Evolutionary conservation across 768 basidiomycete genomes (phyloP).

Genomic region (Termitomyces sp.): DNA sequence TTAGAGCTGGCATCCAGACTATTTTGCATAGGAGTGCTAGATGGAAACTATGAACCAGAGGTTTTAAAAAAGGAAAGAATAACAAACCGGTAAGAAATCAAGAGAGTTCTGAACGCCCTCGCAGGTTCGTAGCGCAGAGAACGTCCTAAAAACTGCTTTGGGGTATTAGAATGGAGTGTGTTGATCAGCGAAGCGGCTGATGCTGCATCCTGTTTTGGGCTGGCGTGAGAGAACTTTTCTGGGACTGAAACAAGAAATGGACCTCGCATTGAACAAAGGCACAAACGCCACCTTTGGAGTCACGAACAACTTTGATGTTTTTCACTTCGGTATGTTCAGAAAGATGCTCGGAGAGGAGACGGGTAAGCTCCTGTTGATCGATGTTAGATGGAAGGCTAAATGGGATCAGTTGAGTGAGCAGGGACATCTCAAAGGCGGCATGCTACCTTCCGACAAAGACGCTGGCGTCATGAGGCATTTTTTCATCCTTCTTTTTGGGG

Average conservation of each 20-base stretch:
- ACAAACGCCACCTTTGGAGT: conserved; percentile 73
- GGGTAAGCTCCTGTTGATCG: conserved; percentile 56
- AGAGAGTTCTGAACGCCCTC: conserved; percentile 66
- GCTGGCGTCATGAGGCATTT: conserved; percentile 68
- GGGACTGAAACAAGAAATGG: conserved; percentile 10
- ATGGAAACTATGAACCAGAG: neutral
- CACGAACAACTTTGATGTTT: conserved; percentile 66
- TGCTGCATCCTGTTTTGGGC: conserved; percentile 44
- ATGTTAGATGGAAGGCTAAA: conserved; percentile 65
- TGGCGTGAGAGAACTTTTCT: conserved; percentile 1
- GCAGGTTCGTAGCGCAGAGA: conserved; percentile 74
- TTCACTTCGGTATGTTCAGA: conserved; percentile 61
- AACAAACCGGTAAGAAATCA: conserved; percentile 68
- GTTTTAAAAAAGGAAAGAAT: neutral
- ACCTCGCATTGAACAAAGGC: conserved; percentile 88
- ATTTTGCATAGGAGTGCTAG: conserved; percentile 33
- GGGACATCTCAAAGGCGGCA: neutral
- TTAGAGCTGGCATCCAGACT: conserved; percentile 10
- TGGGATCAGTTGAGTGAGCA: neutral
- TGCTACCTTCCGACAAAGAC: conserved; percentile 80
- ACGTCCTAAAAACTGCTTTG: conserved; percentile 67
- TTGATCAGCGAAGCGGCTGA: conserved; percentile 56
- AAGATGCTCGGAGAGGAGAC: conserved; percentile 60
- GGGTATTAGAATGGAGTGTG: conserved; percentile 47
- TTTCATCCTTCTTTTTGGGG: conserved; percentile 33